Base-by-base conservation (phyloP, 2,329 filamentous ascomycete genomes). In the Beauveria varroae region DNA sequence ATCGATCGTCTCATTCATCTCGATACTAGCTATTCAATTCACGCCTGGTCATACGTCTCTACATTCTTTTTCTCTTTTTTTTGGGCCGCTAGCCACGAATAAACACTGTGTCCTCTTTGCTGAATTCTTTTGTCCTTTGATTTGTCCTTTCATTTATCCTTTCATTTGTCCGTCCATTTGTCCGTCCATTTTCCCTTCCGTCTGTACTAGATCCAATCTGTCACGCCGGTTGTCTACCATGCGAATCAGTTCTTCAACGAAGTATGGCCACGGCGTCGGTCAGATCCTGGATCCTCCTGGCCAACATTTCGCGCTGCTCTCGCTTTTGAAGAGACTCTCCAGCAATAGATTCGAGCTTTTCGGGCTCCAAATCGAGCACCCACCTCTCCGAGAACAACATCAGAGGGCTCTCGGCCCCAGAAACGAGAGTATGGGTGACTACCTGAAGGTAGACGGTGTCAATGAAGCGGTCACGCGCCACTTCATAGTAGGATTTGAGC, bases 371-470 rank as follows among this genome's bases (percentile, higher is more conserved):
- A 12, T 18, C 30, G 26, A 61, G 60, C n/a, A 61, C 60, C 60
- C 53, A 61, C 2, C 20, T 1, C 24, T 52, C 52, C 0, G 52
- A 57, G 20, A 61, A 56, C n/a, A 57, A 9, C n/a, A 1, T 9
- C 37, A 61, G 28, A 16, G 72, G 72, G 3, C 68, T 71, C 0
- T 61, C 41, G 0, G 65, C 61, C 0, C 71, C 71, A 22, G 57
- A 56, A 1, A 75, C 56, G 1, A 74, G 67, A 5, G 55, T 47
- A 50, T 70, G 64, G 44, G 67, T 66, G 6, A 75, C 68, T 0
- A 67, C 71, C 30, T 72, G 71, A 2, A 65, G 68, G 59, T 70
- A 72, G 24, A 76, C 58, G 51, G 73, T 73, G 63, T 76, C 73
- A 22, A 74, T 67, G 55, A 75, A 74, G 1, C 69, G 68, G 8